Base-by-base conservation (phyloP, 1,284 basidiomycete genomes). In the Rhodotorula sp. region DNA sequence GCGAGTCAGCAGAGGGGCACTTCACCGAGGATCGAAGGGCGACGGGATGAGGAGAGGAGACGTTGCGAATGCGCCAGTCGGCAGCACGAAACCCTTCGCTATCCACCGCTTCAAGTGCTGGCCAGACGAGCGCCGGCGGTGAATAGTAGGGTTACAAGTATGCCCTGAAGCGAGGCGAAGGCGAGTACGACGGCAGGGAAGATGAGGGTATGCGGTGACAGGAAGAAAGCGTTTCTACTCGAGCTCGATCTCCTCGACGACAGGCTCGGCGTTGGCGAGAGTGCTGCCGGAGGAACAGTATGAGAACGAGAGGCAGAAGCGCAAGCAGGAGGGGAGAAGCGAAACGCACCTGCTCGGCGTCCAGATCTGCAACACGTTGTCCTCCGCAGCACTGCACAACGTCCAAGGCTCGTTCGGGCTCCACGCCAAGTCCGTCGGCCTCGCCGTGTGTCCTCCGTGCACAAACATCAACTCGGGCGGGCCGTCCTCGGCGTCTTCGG, bases 401-500 rank as follows among this genome's bases (percentile, higher is more conserved):
- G 88, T 91, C 90, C 90, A 92, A 68, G 87, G 86, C 60, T 60
- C 48, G 80, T 82, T 76, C 81, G 82, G 44, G 90, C 92, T 59
- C 76, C 77, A 74, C 65, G 71, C 70, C 59, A 72, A 27, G 56
- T 73, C 68, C n/a, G 67, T 65, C 55, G 70, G 62, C 27, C 66
- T 56, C 27, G 62, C n/a, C 53, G 68, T 77, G 62, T 76, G 76
- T 5, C 76, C 76, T 76, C 94, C 93, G 76, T 96, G 93, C 57
- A 95, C 86, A 79, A 97, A 97, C 74, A 96, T 82, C 68, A 96
- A 82, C 80, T 97, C 94, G 6, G 95, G 94, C 6, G 96, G 74
- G 11, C 96, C 95, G 78, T 99, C 95, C 81, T 99, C 96, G 62
- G 93, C 91, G 78, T 99, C 95, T 76, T 99, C 95, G 4, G 95